phyloP scores from a whole-genome alignment of 257 asterid genomes.

The Forsythia suspensa region DNA sequence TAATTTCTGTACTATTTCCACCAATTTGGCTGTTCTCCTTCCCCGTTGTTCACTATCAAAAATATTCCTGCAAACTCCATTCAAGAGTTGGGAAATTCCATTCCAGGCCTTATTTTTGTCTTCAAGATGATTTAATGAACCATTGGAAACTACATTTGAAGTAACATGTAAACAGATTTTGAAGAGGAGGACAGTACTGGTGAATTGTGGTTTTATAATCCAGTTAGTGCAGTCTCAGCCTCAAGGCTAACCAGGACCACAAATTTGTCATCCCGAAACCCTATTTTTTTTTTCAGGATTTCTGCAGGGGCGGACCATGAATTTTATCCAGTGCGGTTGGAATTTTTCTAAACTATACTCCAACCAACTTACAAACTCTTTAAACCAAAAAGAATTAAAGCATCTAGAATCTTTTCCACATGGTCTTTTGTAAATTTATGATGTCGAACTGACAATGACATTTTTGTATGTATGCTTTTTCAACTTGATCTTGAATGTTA shows the following conservation, averaged over 20 bases:
- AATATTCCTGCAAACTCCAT: not conserved
- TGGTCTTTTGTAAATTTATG: too few relatives aligned
- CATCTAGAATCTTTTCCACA: too few relatives aligned
- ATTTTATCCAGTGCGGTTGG: too few relatives aligned
- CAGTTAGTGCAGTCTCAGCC: not conserved
- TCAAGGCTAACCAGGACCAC: not conserved
- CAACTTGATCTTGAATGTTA: too few relatives aligned
- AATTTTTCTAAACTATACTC: too few relatives aligned
- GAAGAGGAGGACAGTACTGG: not conserved
- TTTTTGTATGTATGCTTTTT: too few relatives aligned
- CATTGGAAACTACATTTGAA: not conserved
- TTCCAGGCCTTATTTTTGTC: not conserved
- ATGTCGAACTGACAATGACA: too few relatives aligned
- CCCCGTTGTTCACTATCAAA: not conserved
- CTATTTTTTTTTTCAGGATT: not conserved
- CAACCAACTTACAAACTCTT: too few relatives aligned
- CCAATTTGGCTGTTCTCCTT: not conserved
- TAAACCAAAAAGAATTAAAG: too few relatives aligned
- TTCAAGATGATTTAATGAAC: not conserved
- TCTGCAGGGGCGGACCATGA: not conserved
- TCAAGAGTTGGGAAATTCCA: not conserved
- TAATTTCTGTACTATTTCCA: not conserved
- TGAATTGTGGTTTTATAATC: not conserved
- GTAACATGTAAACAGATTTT: not conserved
- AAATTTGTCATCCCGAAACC: not conserved